Evolutionary conservation across 2,329 filamentous ascomycete genomes (phyloP).

Genomic region (Botrytis tulipae): DNA sequence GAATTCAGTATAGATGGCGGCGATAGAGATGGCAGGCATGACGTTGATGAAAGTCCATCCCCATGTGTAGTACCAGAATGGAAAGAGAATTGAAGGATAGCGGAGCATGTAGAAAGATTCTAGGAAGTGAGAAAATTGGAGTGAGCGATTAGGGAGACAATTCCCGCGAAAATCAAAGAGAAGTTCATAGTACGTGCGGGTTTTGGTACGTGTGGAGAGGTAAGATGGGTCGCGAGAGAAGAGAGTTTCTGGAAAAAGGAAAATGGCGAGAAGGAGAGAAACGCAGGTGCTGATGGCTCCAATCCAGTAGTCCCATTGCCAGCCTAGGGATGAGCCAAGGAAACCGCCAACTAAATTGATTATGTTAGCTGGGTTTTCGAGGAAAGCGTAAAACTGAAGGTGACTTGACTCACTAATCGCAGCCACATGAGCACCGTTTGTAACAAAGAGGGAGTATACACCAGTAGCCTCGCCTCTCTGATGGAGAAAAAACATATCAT

Average conservation of each 20-base stretch:
- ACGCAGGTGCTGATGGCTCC: conserved; percentile 32
- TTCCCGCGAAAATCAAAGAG: conserved; percentile 33
- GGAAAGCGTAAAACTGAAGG: background rate
- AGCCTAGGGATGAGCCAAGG: conserved; percentile 33
- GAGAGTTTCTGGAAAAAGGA: conserved; percentile 37
- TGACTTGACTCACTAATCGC: conserved; percentile 30
- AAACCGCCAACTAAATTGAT: conserved; percentile 33
- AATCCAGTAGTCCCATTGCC: conserved; percentile 38
- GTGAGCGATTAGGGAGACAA: conserved; percentile 32
- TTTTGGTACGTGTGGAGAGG: conserved; percentile 28
- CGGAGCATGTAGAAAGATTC: conserved; percentile 35
- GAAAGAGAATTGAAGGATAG: conserved; percentile 34
- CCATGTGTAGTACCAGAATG: conserved; percentile 37
- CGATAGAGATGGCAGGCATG: conserved; percentile 33
- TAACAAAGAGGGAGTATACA: conserved; percentile 36
- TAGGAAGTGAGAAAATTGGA: conserved; percentile 33
- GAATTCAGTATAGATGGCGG: conserved; percentile 33
- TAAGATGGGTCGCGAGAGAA: conserved; percentile 34
- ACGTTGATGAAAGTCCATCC: conserved; percentile 37
- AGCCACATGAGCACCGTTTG: conserved; percentile 37
- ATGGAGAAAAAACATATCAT: conserved; percentile 38
- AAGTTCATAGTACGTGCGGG: conserved; percentile 33
- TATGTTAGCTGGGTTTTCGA: background rate
- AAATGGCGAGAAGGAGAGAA: conserved; percentile 33
- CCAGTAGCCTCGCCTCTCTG: conserved; percentile 37